Conservation (phyloP, 495 filamentous ascomycete species). For the Entonaema liquescens region DNA sequence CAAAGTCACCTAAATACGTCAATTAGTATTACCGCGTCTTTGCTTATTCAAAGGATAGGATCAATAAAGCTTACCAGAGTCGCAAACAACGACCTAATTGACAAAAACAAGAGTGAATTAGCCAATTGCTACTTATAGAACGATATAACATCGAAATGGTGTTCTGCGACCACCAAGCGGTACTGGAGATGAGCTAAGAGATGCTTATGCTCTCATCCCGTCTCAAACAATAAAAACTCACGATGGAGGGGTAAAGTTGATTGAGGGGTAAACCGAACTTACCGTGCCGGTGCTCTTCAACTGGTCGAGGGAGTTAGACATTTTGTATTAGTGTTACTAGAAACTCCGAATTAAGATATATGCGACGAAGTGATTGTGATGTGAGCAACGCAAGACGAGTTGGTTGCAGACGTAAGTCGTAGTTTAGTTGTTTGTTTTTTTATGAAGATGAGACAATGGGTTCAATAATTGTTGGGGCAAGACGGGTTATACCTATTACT, state of each 20-base stretch:
- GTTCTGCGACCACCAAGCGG: not conserved
- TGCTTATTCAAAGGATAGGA: conserved; percentile 17
- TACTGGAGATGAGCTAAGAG: not conserved
- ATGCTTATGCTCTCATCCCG: conserved; percentile 16
- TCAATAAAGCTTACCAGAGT: conserved; percentile 77
- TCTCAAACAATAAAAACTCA: conserved; percentile 26
- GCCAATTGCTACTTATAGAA: conserved; percentile 13
- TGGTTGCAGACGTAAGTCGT: conserved; percentile 26
- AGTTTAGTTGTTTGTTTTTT: not conserved
- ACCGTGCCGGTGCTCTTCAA: conserved; percentile 96
- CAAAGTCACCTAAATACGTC: conserved; percentile 73
- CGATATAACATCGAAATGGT: not conserved
- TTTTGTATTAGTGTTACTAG: conserved; percentile 52
- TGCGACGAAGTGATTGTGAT: not conserved
- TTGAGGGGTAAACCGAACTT: conserved; percentile 62
- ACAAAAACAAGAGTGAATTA: conserved; percentile 38
- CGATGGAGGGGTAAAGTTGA: conserved; percentile 46
- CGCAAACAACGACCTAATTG: conserved; percentile 86
- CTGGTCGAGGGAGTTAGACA: conserved; percentile 92
- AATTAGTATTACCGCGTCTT: conserved; percentile 31
- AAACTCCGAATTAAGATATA: conserved; percentile 19
- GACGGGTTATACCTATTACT: conserved; percentile 21
- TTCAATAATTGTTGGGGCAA: conserved; percentile 11
- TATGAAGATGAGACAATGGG: conserved; percentile 1
- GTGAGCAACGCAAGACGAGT: not conserved